phyloP scores from a whole-genome alignment of 2,329 filamentous ascomycete species.

The Exophiala alcalophila region DNA sequence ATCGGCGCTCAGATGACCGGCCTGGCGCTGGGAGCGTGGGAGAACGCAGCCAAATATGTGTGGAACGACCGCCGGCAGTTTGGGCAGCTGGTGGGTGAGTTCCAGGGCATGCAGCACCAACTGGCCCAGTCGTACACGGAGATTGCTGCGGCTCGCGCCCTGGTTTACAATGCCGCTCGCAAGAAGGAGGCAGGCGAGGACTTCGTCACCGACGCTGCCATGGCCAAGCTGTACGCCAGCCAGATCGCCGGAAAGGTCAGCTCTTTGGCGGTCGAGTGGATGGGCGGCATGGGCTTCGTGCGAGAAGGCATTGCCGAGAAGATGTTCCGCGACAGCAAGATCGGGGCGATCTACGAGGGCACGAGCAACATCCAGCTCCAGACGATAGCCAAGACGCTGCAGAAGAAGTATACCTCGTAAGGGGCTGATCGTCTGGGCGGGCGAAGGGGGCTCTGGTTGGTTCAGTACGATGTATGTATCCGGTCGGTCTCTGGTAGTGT shows the following conservation, averaged over 20 bases:
- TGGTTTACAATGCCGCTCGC: slow-evolving; percentile 92
- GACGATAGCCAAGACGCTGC: slow-evolving; percentile 68
- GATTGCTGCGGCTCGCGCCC: slow-evolving; percentile 82
- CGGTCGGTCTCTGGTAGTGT: no score
- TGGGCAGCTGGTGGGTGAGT: slow-evolving; percentile 86
- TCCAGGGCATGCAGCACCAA: slow-evolving; percentile 99
- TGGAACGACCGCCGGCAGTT: slow-evolving; percentile 99
- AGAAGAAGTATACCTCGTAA: slow-evolving; percentile 64
- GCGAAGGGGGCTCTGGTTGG: no score
- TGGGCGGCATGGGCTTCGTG: slow-evolving; percentile 99
- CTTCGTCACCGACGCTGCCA: slow-evolving; percentile 92
- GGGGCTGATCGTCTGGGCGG: no score
- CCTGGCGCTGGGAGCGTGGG: slow-evolving; percentile 87
- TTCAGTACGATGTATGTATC: no score
- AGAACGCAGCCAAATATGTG: slow-evolving; percentile 90
- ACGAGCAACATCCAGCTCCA: slow-evolving; percentile 65
- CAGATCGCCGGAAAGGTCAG: slow-evolving; percentile 88
- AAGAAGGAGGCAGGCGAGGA: slow-evolving; percentile 98
- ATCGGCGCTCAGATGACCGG: slow-evolving; percentile 99
- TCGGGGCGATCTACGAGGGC: slow-evolving; percentile 95
- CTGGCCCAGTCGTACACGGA: slow-evolving; percentile 94
- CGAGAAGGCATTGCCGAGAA: slow-evolving; percentile 96
- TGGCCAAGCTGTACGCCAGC: slow-evolving; percentile 94
- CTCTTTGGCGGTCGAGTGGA: slow-evolving; percentile 91
- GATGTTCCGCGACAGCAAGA: slow-evolving; percentile 97